Conservation (phyloP, 805 yeast genomes). For the Monosporozyma yasuniensis region DNA sequence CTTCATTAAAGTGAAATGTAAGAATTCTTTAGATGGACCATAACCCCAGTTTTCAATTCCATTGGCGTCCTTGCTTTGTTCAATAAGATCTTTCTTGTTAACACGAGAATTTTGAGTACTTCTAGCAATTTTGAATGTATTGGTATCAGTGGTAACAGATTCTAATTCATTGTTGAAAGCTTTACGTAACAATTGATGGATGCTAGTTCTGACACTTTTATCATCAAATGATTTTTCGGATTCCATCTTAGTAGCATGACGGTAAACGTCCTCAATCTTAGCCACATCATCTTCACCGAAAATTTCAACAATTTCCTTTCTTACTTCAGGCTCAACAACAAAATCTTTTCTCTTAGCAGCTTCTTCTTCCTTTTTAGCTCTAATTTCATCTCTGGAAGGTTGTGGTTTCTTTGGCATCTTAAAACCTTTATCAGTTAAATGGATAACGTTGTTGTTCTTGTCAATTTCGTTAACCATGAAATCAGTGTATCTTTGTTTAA, state of each 20-base stretch:
- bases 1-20: conserved; percentile 77
- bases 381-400: conserved; percentile 34
- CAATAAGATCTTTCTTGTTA: conserved; percentile 31
- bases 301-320: conserved; percentile 38
- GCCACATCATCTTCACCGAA: conserved; percentile 56
- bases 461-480: conserved; percentile 88
- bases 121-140: conserved; percentile 55
- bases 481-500: conserved; percentile 88
- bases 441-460: conserved; percentile 58
- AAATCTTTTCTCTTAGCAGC: conserved; percentile 30
- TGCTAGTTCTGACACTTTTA: conserved; percentile 62
- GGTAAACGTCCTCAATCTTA: conserved; percentile 45
- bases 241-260: conserved; percentile 48
- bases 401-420: conserved; percentile 42
- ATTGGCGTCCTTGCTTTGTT: conserved; percentile 33
- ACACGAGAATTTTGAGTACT: conserved; percentile 37
- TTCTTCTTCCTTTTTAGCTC: conserved; percentile 27
- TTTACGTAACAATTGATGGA: conserved; percentile 69
- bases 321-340: conserved; percentile 39
- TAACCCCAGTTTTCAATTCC: conserved; percentile 60
- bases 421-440: conserved; percentile 66
- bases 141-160: conserved; percentile 61
- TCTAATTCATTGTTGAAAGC: conserved; percentile 72
- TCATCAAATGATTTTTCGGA: conserved; percentile 51
- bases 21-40: conserved; percentile 59